Conservation (phyloP, 2,329 filamentous ascomycete species). For the Mycocentrospora acerina region DNA sequence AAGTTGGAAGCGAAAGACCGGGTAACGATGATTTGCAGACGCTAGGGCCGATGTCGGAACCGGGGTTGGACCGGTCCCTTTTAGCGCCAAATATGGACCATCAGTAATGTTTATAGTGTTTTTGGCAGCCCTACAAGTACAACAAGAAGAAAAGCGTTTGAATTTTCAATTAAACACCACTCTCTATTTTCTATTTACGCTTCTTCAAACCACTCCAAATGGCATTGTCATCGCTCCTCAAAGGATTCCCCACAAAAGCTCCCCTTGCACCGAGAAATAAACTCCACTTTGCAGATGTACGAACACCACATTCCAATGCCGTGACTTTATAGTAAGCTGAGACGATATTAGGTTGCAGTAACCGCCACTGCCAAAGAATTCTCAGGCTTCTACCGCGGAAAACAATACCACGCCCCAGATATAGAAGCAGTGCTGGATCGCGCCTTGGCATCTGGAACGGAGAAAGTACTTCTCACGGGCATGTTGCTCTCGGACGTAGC, state of each 20-base stretch:
- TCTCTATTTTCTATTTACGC: too few species aligned
- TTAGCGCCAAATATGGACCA: too few species aligned
- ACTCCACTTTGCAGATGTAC: slow-evolving; percentile 10
- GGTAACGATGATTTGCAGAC: too few species aligned
- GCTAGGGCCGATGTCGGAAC: too few species aligned
- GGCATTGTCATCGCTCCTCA: slow-evolving; percentile 4
- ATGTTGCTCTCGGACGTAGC: slow-evolving; percentile 47
- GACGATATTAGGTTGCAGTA: slow-evolving; percentile 29
- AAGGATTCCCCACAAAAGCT: not conserved
- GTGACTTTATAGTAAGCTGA: slow-evolving; percentile 1
- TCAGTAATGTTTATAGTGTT: too few species aligned
- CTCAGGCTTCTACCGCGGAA: slow-evolving; percentile 53
- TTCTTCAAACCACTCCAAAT: too few species aligned
- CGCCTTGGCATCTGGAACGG: slow-evolving; percentile 45
- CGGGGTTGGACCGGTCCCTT: too few species aligned
- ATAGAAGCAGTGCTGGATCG: slow-evolving; percentile 48
- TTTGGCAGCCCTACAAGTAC: too few species aligned
- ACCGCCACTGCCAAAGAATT: slow-evolving; percentile 46
- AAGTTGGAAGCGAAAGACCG: too few species aligned
- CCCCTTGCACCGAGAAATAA: slow-evolving; percentile 4
- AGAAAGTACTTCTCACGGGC: slow-evolving; percentile 42
- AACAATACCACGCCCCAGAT: slow-evolving; percentile 52
- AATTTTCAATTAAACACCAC: too few species aligned
- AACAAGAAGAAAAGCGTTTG: too few species aligned
- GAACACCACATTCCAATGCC: not conserved